A percentile compares a stretch with the other conserved stretches of the same genome.
Conservation (phyloP, 176 grass and related monocot genomes). For the Eragrostis curvula region DNA sequence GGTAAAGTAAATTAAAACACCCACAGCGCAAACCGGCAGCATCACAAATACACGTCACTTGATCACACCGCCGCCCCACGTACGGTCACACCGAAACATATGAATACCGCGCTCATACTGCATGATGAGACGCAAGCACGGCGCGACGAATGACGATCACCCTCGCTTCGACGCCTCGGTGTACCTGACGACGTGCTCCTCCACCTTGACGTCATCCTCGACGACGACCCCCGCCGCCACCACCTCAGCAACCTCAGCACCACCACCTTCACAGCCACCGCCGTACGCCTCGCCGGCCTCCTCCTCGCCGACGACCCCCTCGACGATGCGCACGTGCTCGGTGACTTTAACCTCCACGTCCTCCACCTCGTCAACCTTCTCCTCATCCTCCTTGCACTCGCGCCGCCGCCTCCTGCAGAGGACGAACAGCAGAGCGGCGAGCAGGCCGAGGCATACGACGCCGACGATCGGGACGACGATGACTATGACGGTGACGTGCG, state of each 20-base stretch:
- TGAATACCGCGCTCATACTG: not conserved
- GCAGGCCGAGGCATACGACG: conserved; percentile 21
- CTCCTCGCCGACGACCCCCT: conserved; percentile 30
- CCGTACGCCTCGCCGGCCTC: not conserved
- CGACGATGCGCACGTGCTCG: conserved; percentile 44
- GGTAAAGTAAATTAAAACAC: not conserved
- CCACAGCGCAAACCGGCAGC: not conserved
- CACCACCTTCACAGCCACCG: conserved; percentile 6
- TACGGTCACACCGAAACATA: not conserved
- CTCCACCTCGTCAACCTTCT: conserved; percentile 33
- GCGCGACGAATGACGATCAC: not conserved
- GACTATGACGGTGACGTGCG: conserved; percentile 30
- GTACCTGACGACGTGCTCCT: conserved; percentile 37
- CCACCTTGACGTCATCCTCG: conserved; percentile 32
- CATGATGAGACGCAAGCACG: too few species aligned
- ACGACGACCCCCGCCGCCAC: conserved; percentile 1
- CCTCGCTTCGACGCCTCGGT: conserved; percentile 22
- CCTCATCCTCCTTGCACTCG: conserved; percentile 7
- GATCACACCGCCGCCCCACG: too few species aligned
- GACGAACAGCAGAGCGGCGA: conserved; percentile 26
- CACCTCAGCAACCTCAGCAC: too few species aligned
- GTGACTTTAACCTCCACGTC: conserved; percentile 42
- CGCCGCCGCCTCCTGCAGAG: conserved; percentile 3
- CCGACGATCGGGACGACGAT: conserved; percentile 39
- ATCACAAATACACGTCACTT: too few species aligned